These are phyloP conservation scores for Colletotrichum sp. DNA, from an alignment of 2,329 filamentous ascomycete genomes.

Conservation along the genomic window DNA sequence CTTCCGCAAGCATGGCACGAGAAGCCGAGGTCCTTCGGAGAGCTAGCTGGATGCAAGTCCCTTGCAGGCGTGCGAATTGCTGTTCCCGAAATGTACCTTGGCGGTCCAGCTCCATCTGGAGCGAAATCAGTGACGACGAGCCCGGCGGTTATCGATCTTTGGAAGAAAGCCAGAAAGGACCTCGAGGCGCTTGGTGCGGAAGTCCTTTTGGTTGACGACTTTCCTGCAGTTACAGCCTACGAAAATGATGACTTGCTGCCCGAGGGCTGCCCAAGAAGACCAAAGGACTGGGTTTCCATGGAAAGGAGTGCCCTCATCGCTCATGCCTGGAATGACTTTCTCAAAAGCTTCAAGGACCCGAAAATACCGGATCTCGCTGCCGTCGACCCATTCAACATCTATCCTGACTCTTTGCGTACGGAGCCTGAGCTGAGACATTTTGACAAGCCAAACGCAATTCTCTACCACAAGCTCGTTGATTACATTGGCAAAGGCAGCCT, in stretches of 20 bases:
- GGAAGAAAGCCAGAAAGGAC: neutral
- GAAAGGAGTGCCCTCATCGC: neutral
- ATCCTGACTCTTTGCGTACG: neutral
- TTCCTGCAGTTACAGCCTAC: neutral
- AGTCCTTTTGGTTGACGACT: neutral
- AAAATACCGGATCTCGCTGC: neutral
- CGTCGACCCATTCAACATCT: neutral
- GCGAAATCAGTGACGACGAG: neutral
- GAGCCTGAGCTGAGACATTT: neutral
- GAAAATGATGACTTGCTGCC: neutral
- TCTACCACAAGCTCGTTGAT: neutral
- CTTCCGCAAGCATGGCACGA: neutral
- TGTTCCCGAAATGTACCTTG: neutral
- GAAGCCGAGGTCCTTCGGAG: neutral
- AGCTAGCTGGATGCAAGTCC: neutral
- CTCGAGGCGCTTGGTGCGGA: neutral
- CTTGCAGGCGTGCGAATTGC: neutral
- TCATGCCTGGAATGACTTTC: neutral
- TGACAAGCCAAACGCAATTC: neutral
- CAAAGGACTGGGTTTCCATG: neutral
- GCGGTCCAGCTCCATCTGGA: neutral
- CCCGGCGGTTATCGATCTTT: neutral
- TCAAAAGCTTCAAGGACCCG: neutral
- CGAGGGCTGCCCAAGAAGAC: neutral
- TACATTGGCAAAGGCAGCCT: neutral